Evolutionary conservation across 2,329 filamentous ascomycete species (phyloP).

Genomic region (Chaetomium strumarium): DNA sequence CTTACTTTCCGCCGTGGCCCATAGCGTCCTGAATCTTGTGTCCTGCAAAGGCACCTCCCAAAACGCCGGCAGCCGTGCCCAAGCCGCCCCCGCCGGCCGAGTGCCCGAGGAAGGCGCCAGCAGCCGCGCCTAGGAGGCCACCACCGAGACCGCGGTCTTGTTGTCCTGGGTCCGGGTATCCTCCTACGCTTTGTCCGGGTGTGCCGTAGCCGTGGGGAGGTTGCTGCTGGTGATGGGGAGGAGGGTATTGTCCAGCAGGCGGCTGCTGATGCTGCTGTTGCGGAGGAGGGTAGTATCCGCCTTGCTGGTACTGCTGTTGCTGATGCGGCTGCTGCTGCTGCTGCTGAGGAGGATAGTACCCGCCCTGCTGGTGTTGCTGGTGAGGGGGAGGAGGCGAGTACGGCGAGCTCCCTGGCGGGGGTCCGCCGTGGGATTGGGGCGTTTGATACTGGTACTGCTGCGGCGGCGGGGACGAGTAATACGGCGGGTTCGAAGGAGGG

Average conservation of each 20-base stretch:
- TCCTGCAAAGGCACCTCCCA: not conserved
- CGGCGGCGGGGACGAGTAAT: no score
- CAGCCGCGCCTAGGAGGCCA: slow-evolving; percentile 29
- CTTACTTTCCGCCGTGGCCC: slow-evolving; percentile 8
- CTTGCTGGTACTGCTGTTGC: slow-evolving; percentile 4
- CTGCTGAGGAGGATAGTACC: not conserved
- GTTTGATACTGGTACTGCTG: not conserved
- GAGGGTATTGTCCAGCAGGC: not conserved
- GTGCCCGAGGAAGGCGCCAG: slow-evolving; percentile 5
- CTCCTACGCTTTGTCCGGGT: not conserved
- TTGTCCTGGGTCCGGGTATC: not conserved
- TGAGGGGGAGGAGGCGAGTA: no score
- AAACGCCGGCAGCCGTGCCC: not conserved
- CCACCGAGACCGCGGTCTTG: slow-evolving; percentile 9
- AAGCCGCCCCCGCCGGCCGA: slow-evolving; percentile 3
- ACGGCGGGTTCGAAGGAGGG: no score
- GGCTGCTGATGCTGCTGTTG: slow-evolving; percentile 2
- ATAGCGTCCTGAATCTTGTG: slow-evolving; percentile 5
- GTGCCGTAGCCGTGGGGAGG: not conserved
- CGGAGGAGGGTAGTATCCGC: not conserved
- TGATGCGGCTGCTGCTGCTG: not conserved
- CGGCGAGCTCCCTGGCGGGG: no score
- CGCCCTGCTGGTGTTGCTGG: not conserved
- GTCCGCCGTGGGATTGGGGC: not conserved
- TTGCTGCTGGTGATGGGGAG: not conserved